Evolutionary conservation across 2,329 filamentous ascomycete species (phyloP), one percentile per base, ranked within the genome.

Genomic region (Dothideomycetes sp.): DNA sequence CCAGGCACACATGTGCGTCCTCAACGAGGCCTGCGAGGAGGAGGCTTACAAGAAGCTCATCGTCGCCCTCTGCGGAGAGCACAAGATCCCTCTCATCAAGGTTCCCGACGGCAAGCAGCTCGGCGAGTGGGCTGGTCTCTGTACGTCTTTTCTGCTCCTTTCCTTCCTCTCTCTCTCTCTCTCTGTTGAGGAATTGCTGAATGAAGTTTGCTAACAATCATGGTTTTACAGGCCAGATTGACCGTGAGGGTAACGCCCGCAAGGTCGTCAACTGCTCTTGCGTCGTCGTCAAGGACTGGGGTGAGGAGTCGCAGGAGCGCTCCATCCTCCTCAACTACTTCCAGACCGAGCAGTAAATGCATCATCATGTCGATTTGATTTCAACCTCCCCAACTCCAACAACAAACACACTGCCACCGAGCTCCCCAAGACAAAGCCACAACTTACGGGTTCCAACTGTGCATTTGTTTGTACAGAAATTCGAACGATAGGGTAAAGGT

Each of bases 241-340:
- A 98, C 76, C 89, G 91, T 65, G 91, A 98, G 74, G 91, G 91
- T 61, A 98, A 98, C 73, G 87, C 91, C 63, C 85, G 91, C 73
- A 98, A 98, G 83, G 89, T 98, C 58, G 91, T 98, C 76, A 98
- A 98, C 84, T 98, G 91, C 87, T 96, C 89, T 64, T 96, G 91
- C 78, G 91, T 98, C 62, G 91, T 98, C 51, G 91, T 98, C 64
- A 89, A 91, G 77, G 88, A 98, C 72, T 98, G 91, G 91, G 91
- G 91, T 79, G 91, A 96, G 80, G 91, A 98, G 78, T 93, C 84
- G 56, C 88, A 94, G 76, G 91, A 98, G 81, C 88, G 91, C 66
- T 86, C 82, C 64, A 87, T 96, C 71, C 84, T 98, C 67, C 86
- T 98, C 70, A 94, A 98, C 83, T 98, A 98, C 84, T 96, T 98